Conservation (phyloP, 148 eudicot genomes). For the Nepenthes gracilis region DNA sequence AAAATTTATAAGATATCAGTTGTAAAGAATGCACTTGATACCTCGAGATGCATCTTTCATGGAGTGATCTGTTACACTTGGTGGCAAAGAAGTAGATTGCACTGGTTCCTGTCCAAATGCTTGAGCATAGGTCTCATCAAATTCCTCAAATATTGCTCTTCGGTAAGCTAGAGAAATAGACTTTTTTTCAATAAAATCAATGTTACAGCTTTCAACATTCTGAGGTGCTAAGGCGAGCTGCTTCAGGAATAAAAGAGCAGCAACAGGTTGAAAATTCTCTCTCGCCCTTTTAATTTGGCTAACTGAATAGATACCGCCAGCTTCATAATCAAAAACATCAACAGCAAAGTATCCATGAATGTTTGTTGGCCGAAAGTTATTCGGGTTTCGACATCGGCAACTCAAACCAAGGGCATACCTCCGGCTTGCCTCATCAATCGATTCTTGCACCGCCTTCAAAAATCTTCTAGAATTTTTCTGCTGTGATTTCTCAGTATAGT, state of each 20-base stretch:
- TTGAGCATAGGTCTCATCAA: conserved; percentile 86
- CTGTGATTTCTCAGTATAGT: conserved; percentile 55
- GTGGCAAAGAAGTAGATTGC: conserved; percentile 24
- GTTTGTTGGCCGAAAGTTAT: conserved; percentile 45
- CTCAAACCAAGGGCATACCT: conserved; percentile 64
- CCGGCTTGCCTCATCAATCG: conserved; percentile 63
- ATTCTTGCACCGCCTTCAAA: conserved; percentile 75
- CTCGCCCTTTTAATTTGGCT: conserved; percentile 62
- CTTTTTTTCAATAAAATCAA: conserved; percentile 45
- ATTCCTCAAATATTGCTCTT: conserved; percentile 61
- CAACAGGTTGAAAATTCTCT: conserved; percentile 43
- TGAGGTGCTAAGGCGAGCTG: conserved; percentile 48
- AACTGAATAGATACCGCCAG: conserved; percentile 42
- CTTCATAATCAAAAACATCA: conserved; percentile 61
- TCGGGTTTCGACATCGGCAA: conserved; percentile 59
- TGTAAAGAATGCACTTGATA: background rate
- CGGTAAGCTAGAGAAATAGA: conserved; percentile 66
- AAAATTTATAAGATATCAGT: background rate
- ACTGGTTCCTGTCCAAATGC: conserved; percentile 64
- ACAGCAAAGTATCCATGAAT: conserved; percentile 49
- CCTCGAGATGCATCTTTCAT: conserved; percentile 2
- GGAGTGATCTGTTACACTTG: conserved; percentile 14
- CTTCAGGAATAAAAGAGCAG: conserved; percentile 39
- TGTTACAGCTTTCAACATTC: conserved; percentile 10
- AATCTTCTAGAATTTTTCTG: conserved; percentile 52